Evolutionary conservation across 1,284 basidiomycete genomes (phyloP).

Genomic region (Xerocomus amazonicus): DNA sequence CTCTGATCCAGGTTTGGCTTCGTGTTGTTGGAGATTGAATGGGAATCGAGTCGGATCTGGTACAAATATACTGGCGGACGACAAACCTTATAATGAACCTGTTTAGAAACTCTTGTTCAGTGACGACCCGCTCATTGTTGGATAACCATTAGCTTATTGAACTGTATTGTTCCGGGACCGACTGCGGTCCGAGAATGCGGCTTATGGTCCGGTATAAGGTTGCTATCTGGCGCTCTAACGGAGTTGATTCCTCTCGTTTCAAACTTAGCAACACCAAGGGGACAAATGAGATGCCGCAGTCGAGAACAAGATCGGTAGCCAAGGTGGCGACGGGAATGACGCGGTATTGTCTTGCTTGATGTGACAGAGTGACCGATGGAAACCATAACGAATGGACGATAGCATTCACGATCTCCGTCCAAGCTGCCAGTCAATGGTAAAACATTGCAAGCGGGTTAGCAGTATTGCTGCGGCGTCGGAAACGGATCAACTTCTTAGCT

Average conservation of each 20-base stretch:
- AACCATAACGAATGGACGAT: neutral
- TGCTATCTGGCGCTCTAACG: neutral
- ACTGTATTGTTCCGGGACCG: neutral
- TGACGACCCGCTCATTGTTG: neutral
- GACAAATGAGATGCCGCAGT: neutral
- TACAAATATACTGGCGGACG: neutral
- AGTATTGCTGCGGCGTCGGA: neutral
- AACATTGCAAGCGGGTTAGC: neutral
- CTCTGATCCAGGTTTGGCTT: conserved; percentile 7
- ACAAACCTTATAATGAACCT: neutral
- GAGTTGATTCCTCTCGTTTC: neutral
- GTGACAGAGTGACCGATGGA: neutral
- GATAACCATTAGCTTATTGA: conserved; percentile 1
- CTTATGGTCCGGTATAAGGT: neutral
- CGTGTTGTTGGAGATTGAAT: neutral
- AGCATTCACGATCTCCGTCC: conserved; percentile 1
- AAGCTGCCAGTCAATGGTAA: neutral
- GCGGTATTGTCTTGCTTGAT: neutral
- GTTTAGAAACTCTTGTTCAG: neutral
- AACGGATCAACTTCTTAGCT: conserved; percentile 1
- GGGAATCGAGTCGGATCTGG: conserved; percentile 5
- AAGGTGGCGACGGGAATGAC: neutral
- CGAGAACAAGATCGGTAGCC: neutral
- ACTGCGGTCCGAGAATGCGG: neutral
- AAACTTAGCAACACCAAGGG: neutral